Evolutionary conservation across 73 alveolate genomes (phyloP).

Genomic region (Paramecium biaurelia): DNA sequence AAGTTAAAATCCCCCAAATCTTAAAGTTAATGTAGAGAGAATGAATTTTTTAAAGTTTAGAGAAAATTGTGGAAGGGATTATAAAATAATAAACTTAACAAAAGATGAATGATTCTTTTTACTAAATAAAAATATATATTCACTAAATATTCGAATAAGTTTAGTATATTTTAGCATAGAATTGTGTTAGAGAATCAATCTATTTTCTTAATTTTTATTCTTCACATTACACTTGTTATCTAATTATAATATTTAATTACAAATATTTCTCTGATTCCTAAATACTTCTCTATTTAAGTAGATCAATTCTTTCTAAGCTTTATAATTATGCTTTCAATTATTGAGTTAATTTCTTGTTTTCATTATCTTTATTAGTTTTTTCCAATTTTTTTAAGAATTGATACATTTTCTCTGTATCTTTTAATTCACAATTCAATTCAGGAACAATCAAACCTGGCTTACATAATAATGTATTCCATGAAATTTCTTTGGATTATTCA

Average conservation of each 20-base stretch:
- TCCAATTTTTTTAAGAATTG: not conserved
- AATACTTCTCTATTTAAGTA: not conserved
- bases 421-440: not conserved
- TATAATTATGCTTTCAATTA: conserved; percentile 20
- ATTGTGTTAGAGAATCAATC: not conserved
- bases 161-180: not conserved
- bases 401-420: not conserved
- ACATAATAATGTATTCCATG: conserved; percentile 46
- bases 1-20: not conserved
- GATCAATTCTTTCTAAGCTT: conserved; percentile 41
- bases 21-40: not conserved
- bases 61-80: not conserved
- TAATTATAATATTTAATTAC: not conserved
- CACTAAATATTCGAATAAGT: conserved; percentile 13
- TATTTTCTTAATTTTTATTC: not conserved
- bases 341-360: not conserved
- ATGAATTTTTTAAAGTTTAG: not conserved
- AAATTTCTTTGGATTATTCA: not conserved
- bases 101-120: not conserved
- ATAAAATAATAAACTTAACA: not conserved
- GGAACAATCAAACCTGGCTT: conserved; percentile 58
- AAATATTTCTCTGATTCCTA: not conserved
- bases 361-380: not conserved
- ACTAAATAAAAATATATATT: not conserved
- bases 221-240: not conserved